Percentiles rank a stretch among this genome's conserved stretches.
These are phyloP conservation scores for Xylariaceae sp. DNA, from an alignment of 2,329 filamentous ascomycete genomes.

Conservation along the genomic window DNA sequence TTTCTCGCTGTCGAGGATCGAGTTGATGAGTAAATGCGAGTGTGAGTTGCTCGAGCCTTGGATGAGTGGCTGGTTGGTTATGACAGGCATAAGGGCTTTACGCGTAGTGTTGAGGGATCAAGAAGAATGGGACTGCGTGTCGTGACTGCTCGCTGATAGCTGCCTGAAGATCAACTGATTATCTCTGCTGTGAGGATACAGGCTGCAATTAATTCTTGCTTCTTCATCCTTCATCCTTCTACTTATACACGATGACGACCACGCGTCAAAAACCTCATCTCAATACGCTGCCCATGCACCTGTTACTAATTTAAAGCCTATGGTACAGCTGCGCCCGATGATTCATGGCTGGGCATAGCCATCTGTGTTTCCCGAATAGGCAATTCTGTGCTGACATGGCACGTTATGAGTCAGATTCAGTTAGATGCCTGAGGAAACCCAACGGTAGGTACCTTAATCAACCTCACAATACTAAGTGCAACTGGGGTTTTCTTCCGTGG, in stretches of 20 bases:
- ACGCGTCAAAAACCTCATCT: not conserved
- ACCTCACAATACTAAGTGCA: no score
- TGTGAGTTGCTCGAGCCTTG: not conserved
- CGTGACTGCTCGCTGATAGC: no score
- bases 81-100: not conserved
- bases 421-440: no score
- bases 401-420: slow-evolving; percentile 11
- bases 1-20: not conserved
- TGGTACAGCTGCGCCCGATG: no score
- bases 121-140: no score
- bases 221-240: not conserved
- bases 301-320: no score
- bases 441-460: no score
- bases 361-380: slow-evolving; percentile 20
- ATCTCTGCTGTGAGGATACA: no score
- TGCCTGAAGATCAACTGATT: not conserved
- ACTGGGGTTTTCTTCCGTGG: no score
- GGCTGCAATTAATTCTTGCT: not conserved
- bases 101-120: no score
- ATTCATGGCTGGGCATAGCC: no score
- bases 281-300: not conserved
- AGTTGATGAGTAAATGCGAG: not conserved
- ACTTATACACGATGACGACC: slow-evolving; percentile 5
- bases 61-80: not conserved
- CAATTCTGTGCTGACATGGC: slow-evolving; percentile 4